phyloP scores from a whole-genome alignment of 768 basidiomycete genomes.

The Asterophora lycoperdoides region DNA sequence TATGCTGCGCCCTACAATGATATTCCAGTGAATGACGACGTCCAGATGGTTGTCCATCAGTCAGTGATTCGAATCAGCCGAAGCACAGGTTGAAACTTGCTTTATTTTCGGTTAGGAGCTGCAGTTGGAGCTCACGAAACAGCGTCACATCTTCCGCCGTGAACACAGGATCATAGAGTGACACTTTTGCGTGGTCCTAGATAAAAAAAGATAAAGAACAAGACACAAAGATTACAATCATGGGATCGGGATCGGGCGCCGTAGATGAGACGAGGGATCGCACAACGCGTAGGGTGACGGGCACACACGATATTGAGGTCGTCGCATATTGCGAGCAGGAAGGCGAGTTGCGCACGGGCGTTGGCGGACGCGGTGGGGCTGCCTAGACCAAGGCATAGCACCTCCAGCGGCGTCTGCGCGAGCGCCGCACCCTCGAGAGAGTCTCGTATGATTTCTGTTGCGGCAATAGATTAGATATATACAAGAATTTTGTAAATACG shows the following conservation, averaged over 20 bases:
- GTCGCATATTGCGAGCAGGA: conserved; percentile 54
- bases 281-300: conserved; percentile 1
- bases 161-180: conserved; percentile 73
- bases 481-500: neutral
- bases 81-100: conserved; percentile 33
- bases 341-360: conserved; percentile 64
- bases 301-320: conserved; percentile 57
- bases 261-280: too few relatives aligned
- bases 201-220: conserved; percentile 11
- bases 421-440: conserved; percentile 25
- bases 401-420: conserved; percentile 22
- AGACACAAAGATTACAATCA: conserved; percentile 2
- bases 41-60: conserved; percentile 1
- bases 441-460: conserved; percentile 33
- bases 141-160: conserved; percentile 53
- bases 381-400: conserved; percentile 72
- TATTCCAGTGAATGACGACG: too few relatives aligned
- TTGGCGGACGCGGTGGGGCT: conserved; percentile 61
- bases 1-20: conserved; percentile 34
- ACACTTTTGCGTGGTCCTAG: conserved; percentile 47
- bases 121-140: conserved; percentile 41
- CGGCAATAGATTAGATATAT: conserved; percentile 8
- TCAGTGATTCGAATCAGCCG: neutral
- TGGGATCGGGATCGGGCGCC: conserved; percentile 11
- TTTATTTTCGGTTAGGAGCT: conserved; percentile 39